phyloP scores from a whole-genome alignment of 202 grass and related monocot genomes.

The Brachypodium distachyon region DNA sequence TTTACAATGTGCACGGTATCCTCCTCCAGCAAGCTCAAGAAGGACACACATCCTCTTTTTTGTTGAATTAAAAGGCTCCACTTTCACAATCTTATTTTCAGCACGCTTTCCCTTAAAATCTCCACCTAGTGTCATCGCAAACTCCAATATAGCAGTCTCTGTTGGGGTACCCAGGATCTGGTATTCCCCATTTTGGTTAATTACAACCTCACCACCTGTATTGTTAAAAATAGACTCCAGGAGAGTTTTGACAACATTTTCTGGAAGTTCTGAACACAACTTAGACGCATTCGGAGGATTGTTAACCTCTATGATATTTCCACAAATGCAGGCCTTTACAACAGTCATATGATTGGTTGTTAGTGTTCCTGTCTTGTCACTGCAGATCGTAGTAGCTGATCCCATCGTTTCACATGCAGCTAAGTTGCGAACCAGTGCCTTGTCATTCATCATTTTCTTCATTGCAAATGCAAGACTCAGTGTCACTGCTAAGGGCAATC shows the following conservation, averaged over 20 bases:
- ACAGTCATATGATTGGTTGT: constrained; percentile 99
- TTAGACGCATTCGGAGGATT: constrained; percentile 37
- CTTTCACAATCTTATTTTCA: constrained; percentile 75
- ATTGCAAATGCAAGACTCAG: constrained; percentile 96
- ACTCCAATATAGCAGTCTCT: constrained; percentile 83
- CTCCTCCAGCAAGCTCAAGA: constrained; percentile 66
- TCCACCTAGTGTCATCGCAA: constrained; percentile 82
- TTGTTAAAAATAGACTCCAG: constrained; percentile 92
- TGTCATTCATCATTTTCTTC: constrained; percentile 99
- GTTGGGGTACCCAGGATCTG: constrained; percentile 91
- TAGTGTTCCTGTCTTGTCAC: constrained; percentile 92
- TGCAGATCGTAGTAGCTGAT: constrained; percentile 92
- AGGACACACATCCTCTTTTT: constrained; percentile 95
- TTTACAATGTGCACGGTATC: constrained; percentile 70
- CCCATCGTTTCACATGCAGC: constrained; percentile 99
- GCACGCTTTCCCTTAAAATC: constrained; percentile 64
- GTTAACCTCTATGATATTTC: constrained; percentile 59
- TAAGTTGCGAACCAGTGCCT: constrained; percentile 82
- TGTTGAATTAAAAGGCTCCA: constrained; percentile 94
- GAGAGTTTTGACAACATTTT: constrained; percentile 51
- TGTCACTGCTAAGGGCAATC: constrained; percentile 90
- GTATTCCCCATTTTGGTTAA: constrained; percentile 54
- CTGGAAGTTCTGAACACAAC: constrained; percentile 66
- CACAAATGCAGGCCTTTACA: constrained; percentile 82
- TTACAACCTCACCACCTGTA: constrained; percentile 90